phyloP scores from a whole-genome alignment of 2,329 filamentous ascomycete species.

The Clathrospora elynae region DNA sequence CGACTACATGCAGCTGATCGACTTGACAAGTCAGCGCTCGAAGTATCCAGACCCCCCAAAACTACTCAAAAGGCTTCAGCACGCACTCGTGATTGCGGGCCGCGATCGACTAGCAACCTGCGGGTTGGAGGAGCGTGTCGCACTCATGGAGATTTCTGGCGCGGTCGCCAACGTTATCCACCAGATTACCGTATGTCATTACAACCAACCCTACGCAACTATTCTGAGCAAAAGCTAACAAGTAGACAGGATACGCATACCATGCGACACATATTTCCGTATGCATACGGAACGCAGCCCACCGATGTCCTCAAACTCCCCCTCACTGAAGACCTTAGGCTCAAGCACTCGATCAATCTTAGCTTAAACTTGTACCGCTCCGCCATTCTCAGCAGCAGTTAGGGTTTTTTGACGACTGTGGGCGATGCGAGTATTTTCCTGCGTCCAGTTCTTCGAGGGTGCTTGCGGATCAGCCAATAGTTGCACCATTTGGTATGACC shows the following conservation, averaged over 20 bases:
- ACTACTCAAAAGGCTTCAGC: constrained; percentile 44
- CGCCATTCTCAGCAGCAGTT: constrained; percentile 44
- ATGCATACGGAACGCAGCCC: constrained; percentile 30
- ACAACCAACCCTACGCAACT: neutral
- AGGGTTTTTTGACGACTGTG: too few relatives aligned
- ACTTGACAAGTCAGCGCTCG: constrained; percentile 39
- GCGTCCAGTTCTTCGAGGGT: too few relatives aligned
- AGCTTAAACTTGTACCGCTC: constrained; percentile 71
- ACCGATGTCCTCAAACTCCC: constrained; percentile 64
- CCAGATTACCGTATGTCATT: constrained; percentile 41
- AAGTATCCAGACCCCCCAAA: constrained; percentile 35
- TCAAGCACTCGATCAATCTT: constrained; percentile 72
- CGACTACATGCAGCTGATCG: constrained; percentile 61
- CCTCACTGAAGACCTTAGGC: constrained; percentile 73
- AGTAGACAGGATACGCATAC: constrained; percentile 20
- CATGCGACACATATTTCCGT: too few relatives aligned
- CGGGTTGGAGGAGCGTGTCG: constrained; percentile 64
- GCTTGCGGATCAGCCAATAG: too few relatives aligned
- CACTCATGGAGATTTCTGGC: constrained; percentile 80
- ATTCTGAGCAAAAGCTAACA: constrained; percentile 41
- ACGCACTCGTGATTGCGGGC: constrained; percentile 46
- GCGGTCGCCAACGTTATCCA: constrained; percentile 71
- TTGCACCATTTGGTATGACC: too few relatives aligned
- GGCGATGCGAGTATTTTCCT: too few relatives aligned
- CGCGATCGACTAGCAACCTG: constrained; percentile 49